These are phyloP conservation scores for Isabelozyma heimii DNA, from an alignment of 805 yeast genomes.

Conservation along the genomic window DNA sequence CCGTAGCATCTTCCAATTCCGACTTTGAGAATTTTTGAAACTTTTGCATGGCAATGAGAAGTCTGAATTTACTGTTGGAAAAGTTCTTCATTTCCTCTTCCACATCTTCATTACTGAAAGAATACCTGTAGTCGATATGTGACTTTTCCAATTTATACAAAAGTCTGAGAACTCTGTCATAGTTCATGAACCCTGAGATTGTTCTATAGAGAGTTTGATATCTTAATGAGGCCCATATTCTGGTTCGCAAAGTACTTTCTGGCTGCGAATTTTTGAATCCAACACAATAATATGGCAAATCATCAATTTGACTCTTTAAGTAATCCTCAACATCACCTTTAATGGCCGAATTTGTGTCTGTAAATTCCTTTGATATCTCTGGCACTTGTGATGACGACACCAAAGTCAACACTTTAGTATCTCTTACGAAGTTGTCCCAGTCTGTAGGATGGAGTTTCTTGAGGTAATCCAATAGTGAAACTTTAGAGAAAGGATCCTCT, in stretches of 20 bases:
- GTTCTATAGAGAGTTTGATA: constrained; percentile 84
- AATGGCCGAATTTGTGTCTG: constrained; percentile 1
- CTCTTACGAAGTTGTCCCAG: constrained; percentile 79
- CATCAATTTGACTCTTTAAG: constrained; percentile 47
- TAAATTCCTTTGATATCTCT: neutral
- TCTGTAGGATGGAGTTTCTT: constrained; percentile 70
- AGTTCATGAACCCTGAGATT: constrained; percentile 79
- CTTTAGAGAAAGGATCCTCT: constrained; percentile 43
- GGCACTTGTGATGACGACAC: constrained; percentile 4
- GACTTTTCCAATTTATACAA: constrained; percentile 67
- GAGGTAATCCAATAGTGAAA: constrained; percentile 73
- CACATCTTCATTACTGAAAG: constrained; percentile 3
- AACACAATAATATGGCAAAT: constrained; percentile 66
- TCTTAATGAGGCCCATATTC: constrained; percentile 85
- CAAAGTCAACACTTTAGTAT: constrained; percentile 50
- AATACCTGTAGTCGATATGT: constrained; percentile 34
- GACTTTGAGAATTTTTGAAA: constrained; percentile 59
- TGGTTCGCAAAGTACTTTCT: constrained; percentile 63
- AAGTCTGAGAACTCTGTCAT: constrained; percentile 67
- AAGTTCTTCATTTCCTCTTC: constrained; percentile 31
- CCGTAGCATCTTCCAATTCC: constrained; percentile 66
- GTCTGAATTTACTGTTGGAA: constrained; percentile 75
- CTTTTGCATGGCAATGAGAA: constrained; percentile 88
- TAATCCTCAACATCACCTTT: constrained; percentile 9
- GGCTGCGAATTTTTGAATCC: constrained; percentile 71